A percentile compares a stretch with the other conserved stretches of the same genome.
These are phyloP conservation scores for Wallacemonas sp. DNA, from an alignment of 208 protist species.

Conservation along the genomic window DNA sequence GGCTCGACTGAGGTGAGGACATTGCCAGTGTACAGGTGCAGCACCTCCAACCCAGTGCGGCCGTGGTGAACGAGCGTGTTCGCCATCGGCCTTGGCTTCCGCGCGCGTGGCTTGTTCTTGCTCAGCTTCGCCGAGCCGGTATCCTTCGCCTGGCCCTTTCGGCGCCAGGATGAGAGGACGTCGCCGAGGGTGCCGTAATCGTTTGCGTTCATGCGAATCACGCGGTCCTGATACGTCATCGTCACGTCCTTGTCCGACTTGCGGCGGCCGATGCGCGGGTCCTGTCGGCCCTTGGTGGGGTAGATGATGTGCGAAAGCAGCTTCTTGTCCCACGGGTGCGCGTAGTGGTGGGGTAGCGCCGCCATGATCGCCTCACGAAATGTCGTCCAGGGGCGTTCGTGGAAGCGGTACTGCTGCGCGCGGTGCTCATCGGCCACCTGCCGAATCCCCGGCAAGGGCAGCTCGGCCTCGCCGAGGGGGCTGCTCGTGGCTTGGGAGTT, in stretches of 20 bases:
- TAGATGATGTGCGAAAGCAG: constrained; percentile 74
- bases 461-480: not conserved
- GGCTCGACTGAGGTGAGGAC: constrained; percentile 66
- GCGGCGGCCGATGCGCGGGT: constrained; percentile 2
- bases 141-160: constrained; percentile 7
- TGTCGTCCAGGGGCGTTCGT: constrained; percentile 76
- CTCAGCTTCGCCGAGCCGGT: constrained; percentile 11
- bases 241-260: constrained; percentile 30
- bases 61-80: constrained; percentile 90
- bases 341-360: constrained; percentile 81
- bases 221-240: constrained; percentile 58
- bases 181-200: constrained; percentile 77
- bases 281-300: constrained; percentile 42
- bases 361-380: constrained; percentile 78
- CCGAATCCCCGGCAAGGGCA: constrained; percentile 2
- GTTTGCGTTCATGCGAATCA: constrained; percentile 67
- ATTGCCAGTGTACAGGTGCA: constrained; percentile 89
- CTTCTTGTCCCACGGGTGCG: constrained; percentile 81
- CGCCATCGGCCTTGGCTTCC: constrained; percentile 16
- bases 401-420: constrained; percentile 22
- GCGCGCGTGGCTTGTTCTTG: constrained; percentile 12
- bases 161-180: constrained; percentile 25
- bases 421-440: constrained; percentile 13
- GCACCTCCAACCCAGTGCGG: constrained; percentile 71
- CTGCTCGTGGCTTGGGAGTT: not conserved